These are phyloP conservation scores for Eimeria necatrix DNA, from an alignment of 169 alveolate species.

Conservation along the genomic window DNA sequence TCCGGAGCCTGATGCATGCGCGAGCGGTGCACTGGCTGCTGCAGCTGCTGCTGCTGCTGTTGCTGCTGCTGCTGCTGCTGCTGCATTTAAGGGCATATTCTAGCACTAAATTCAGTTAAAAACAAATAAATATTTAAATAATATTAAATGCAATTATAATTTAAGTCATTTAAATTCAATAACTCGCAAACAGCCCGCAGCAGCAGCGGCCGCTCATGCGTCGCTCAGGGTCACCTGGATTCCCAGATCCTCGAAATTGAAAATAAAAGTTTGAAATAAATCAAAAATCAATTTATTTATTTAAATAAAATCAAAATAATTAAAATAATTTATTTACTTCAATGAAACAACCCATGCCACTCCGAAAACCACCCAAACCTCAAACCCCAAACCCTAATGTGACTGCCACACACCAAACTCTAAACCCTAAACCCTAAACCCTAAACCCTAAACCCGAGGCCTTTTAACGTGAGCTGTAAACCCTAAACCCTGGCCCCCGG, in stretches of 20 bases:
- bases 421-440: slow-evolving; percentile 15
- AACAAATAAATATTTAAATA: neutral
- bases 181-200: neutral
- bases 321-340: neutral
- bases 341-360: too few species aligned
- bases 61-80: slow-evolving; percentile 20
- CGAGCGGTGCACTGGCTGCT: too few species aligned
- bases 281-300: neutral
- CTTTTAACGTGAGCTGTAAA: too few species aligned
- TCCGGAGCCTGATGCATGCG: too few species aligned
- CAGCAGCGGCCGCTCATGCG: neutral
- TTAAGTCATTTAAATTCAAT: too few species aligned
- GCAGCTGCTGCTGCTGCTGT: slow-evolving; percentile 1
- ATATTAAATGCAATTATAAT: too few species aligned
- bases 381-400: too few species aligned
- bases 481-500: too few species aligned
- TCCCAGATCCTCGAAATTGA: too few species aligned
- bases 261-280: too few species aligned
- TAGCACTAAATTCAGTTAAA: neutral
- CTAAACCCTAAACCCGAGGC: slow-evolving; percentile 21
- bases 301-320: neutral
- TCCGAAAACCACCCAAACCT: too few species aligned
- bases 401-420: neutral
- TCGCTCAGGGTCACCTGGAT: too few species aligned
- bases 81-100: neutral